A percentile compares a stretch with the other conserved stretches of the same genome.
Evolutionary conservation across 768 basidiomycete species (phyloP).

Genomic region (Boletus reticuloceps): DNA sequence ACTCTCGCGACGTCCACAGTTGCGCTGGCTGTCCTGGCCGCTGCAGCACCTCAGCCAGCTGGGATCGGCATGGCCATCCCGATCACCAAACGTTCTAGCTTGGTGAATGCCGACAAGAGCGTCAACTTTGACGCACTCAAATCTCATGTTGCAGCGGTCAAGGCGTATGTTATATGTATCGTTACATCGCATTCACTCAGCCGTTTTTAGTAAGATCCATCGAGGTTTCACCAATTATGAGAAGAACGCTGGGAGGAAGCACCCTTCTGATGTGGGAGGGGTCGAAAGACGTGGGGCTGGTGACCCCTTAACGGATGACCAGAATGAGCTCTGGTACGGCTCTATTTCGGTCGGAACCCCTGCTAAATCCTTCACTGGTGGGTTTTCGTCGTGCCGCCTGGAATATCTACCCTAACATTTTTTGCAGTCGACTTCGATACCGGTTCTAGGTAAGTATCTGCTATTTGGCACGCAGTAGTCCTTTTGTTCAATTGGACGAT

Average conservation of each 20-base stretch:
- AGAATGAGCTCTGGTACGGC: conserved; percentile 10
- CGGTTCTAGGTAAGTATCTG: conserved; percentile 18
- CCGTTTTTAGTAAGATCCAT: conserved; percentile 3
- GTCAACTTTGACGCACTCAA: conserved; percentile 7
- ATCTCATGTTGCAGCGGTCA: not conserved
- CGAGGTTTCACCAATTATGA: conserved; percentile 3
- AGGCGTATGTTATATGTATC: conserved; percentile 5
- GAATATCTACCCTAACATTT: not conserved
- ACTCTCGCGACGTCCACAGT: conserved; percentile 1
- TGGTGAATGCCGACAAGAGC: conserved; percentile 6
- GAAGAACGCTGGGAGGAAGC: conserved; percentile 5
- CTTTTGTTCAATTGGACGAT: not conserved
- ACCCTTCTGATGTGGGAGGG: not conserved
- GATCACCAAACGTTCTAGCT: conserved; percentile 4
- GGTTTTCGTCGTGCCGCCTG: not conserved
- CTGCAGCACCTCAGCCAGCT: conserved; percentile 7
- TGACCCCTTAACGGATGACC: not conserved
- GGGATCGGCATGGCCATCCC: not conserved
- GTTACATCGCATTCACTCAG: not conserved
- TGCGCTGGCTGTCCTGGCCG: conserved; percentile 1
- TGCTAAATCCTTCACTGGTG: conserved; percentile 6
- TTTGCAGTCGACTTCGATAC: conserved; percentile 28
- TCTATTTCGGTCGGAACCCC: conserved; percentile 13
- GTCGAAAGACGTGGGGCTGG: not conserved
- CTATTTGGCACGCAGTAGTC: not conserved